Percentiles rank a stretch among this genome's conserved stretches.
phyloP scores from a whole-genome alignment of 2,329 filamentous ascomycete species.

The Fusarium tuaranense region DNA sequence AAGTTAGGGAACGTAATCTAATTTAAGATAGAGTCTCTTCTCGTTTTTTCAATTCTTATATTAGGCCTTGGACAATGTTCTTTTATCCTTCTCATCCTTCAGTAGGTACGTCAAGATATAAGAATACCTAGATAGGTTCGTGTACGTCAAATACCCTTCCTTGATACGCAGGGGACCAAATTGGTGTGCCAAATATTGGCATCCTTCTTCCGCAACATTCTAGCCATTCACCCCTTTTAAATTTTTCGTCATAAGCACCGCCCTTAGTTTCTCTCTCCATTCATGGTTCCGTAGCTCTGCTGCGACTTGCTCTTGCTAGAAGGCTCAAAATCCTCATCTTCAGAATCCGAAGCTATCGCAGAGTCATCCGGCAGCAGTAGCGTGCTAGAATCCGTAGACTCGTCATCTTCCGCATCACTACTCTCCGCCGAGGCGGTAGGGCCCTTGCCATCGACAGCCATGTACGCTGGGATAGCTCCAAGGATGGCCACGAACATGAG shows the following conservation, averaged over 20 bases:
- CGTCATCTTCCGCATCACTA: conserved; percentile 45
- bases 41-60: neutral
- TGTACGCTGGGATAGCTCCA: conserved; percentile 78
- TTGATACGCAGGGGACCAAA: neutral
- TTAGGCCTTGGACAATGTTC: neutral
- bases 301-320: conserved; percentile 18
- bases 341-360: conserved; percentile 34
- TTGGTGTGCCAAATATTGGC: neutral
- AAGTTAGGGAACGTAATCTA: neutral
- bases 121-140: neutral
- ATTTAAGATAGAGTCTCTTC: neutral
- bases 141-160: neutral
- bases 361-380: conserved; percentile 38
- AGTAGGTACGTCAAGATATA: neutral
- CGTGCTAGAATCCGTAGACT: conserved; percentile 28
- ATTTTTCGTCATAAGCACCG: neutral
- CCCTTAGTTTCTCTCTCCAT: neutral
- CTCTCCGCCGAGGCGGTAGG: conserved; percentile 55
- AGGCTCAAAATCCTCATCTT: conserved; percentile 36
- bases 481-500: conserved; percentile 73
- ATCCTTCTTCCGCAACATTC: neutral
- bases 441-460: conserved; percentile 80
- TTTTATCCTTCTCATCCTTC: neutral
- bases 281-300: conserved; percentile 38
- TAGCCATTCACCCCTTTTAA: neutral